These are phyloP conservation scores for Annulohypoxylon moriforme DNA, from an alignment of 495 filamentous ascomycete genomes.

Conservation along the genomic window DNA sequence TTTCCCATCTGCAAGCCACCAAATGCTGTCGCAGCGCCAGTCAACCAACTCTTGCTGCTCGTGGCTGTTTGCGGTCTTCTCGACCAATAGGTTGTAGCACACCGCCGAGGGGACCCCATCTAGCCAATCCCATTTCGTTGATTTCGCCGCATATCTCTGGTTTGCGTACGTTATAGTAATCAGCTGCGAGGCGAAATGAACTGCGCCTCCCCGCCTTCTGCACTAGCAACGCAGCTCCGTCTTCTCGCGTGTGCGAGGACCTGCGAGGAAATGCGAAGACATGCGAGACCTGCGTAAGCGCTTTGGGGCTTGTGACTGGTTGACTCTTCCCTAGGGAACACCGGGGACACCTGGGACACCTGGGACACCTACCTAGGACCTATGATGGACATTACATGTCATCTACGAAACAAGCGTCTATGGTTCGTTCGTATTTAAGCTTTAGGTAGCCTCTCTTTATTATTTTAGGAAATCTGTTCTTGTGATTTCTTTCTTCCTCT, in stretches of 20 bases:
- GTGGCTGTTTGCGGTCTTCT: background rate
- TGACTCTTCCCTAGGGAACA: background rate
- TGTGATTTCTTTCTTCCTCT: background rate
- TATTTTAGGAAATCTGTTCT: background rate
- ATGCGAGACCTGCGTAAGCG: slow-evolving; percentile 21
- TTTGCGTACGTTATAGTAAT: slow-evolving; percentile 5
- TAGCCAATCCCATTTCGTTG: background rate
- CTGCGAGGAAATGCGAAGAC: background rate
- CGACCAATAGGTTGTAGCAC: background rate
- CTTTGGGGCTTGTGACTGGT: slow-evolving; percentile 21
- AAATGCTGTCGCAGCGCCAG: background rate
- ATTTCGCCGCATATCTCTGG: background rate
- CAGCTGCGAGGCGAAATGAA: slow-evolving; percentile 26
- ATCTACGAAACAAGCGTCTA: slow-evolving; percentile 11
- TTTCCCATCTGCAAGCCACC: background rate
- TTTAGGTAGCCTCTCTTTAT: slow-evolving; percentile 6
- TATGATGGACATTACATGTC: background rate
- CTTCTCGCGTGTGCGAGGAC: background rate
- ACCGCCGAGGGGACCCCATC: background rate
- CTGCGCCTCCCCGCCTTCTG: slow-evolving; percentile 22
- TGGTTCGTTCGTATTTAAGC: slow-evolving; percentile 10
- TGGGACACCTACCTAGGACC: too few species aligned
- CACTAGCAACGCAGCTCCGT: background rate
- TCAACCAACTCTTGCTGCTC: background rate
- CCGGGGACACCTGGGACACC: too few species aligned